A percentile compares a stretch with the other conserved stretches of the same genome.
These are phyloP conservation scores for Chrysochromulina tobinii DNA, from an alignment of 78 protist genomes.

Conservation along the genomic window DNA sequence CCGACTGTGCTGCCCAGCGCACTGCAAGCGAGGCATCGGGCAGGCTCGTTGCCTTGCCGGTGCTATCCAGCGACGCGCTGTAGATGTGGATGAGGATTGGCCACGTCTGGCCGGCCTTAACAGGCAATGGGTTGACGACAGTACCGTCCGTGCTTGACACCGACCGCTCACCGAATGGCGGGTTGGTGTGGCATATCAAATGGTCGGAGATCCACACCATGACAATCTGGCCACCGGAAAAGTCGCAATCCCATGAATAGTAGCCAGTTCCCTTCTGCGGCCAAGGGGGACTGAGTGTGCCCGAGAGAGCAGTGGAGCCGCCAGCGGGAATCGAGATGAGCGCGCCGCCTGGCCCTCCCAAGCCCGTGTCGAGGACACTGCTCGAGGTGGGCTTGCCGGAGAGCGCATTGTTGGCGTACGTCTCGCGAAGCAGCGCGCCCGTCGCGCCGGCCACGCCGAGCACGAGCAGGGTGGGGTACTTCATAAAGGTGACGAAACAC, in stretches of 20 bases:
- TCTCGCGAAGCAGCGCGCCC: no score
- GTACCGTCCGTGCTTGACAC: not conserved
- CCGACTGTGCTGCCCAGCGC: not conserved
- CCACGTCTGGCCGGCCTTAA: not conserved
- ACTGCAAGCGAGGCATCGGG: not conserved
- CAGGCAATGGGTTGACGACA: not conserved
- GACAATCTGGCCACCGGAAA: not conserved
- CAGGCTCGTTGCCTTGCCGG: not conserved
- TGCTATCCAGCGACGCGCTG: not conserved
- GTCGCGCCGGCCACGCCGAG: no score
- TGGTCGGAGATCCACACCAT: slow-evolving; percentile 12
- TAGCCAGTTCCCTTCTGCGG: not conserved
- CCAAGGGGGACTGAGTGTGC: not conserved
- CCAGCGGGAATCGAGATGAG: no score
- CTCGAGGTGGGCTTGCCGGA: no score
- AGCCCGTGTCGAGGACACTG: no score
- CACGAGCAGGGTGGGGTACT: no score
- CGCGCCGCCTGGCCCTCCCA: no score
- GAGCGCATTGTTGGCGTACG: no score
- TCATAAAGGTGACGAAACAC: no score
- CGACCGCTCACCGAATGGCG: not conserved
- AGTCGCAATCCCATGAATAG: not conserved
- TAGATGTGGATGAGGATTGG: not conserved
- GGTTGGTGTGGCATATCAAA: not conserved
- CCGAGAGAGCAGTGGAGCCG: no score